phyloP scores from a whole-genome alignment of 805 yeast genomes.

The Wickerhamiella bombiphila region DNA sequence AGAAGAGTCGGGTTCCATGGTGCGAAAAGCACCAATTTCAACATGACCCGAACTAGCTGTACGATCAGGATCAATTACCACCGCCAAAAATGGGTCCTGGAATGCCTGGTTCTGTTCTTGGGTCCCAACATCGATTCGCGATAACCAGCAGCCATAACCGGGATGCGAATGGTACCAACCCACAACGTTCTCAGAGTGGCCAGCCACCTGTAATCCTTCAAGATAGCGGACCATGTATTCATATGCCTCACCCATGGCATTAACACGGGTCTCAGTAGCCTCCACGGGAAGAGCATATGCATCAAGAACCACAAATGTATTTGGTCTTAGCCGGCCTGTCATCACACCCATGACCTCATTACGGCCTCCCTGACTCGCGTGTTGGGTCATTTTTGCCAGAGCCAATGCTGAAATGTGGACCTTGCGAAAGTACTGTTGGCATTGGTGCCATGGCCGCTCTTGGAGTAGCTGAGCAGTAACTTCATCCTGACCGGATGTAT shows the following conservation, averaged over 20 bases:
- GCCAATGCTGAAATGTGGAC: constrained; percentile 80
- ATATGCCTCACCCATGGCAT: constrained; percentile 86
- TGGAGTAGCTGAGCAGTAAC: background rate
- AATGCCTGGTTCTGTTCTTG: constrained; percentile 94
- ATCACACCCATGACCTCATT: constrained; percentile 94
- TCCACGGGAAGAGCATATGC: constrained; percentile 81
- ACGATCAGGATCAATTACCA: constrained; percentile 93
- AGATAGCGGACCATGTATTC: constrained; percentile 86
- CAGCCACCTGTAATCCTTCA: constrained; percentile 33
- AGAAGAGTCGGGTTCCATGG: constrained; percentile 5
- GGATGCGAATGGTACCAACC: constrained; percentile 99
- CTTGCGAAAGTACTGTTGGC: background rate
- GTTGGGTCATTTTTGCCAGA: constrained; percentile 70
- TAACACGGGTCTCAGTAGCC: constrained; percentile 92
- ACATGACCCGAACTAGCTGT: constrained; percentile 85
- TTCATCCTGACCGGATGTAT: background rate
- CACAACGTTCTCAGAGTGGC: constrained; percentile 55
- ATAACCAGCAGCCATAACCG: constrained; percentile 92
- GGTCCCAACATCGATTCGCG: constrained; percentile 86
- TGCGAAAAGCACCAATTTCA: constrained; percentile 93
- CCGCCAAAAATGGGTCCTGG: constrained; percentile 91
- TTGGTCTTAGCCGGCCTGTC: constrained; percentile 49
- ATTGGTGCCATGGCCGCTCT: background rate
- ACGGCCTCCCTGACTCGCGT: constrained; percentile 71
- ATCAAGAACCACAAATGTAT: constrained; percentile 54